phyloP scores from a whole-genome alignment of 768 basidiomycete genomes.

The Xerocomus brunneocitrinus region DNA sequence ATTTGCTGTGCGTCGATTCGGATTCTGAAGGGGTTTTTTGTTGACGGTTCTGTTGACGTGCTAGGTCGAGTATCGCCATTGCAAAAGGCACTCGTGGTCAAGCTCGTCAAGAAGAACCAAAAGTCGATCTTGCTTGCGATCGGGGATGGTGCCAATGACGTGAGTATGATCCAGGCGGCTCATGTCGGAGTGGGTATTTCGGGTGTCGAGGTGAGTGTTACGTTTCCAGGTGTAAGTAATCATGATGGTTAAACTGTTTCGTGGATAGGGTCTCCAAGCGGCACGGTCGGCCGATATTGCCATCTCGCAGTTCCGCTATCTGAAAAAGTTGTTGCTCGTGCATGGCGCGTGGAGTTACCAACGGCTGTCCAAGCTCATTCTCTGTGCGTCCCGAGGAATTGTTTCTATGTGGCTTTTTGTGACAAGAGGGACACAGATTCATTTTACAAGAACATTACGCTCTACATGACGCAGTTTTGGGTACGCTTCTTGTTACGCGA shows the following conservation, averaged over 20 bases:
- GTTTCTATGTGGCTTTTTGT: not conserved
- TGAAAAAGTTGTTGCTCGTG: slow-evolving; percentile 92
- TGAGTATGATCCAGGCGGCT: slow-evolving; percentile 98
- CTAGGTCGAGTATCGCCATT: slow-evolving; percentile 93
- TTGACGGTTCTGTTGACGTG: not conserved
- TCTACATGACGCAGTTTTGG: slow-evolving; percentile 99
- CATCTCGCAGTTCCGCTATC: slow-evolving; percentile 93
- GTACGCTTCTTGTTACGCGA: slow-evolving; percentile 36
- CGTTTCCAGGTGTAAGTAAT: too few relatives aligned
- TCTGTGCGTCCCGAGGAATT: slow-evolving; percentile 58
- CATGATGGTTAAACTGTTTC: not conserved
- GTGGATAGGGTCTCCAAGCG: slow-evolving; percentile 86
- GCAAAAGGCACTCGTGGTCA: slow-evolving; percentile 96
- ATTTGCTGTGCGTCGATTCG: slow-evolving; percentile 73
- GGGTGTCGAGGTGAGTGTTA: slow-evolving; percentile 75
- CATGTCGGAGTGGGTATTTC: slow-evolving; percentile 98
- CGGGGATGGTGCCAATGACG: slow-evolving; percentile 97
- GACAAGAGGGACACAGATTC: slow-evolving; percentile 57
- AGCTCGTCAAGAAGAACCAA: slow-evolving; percentile 96
- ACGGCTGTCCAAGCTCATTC: slow-evolving; percentile 87
- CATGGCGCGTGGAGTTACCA: slow-evolving; percentile 99
- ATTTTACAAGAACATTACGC: slow-evolving; percentile 97
- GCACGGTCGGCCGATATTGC: slow-evolving; percentile 96
- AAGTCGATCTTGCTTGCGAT: slow-evolving; percentile 93
- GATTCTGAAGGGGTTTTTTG: not conserved